Evolutionary conservation across 306 rosid species (phyloP).

Genomic region (Myrica gale): DNA sequence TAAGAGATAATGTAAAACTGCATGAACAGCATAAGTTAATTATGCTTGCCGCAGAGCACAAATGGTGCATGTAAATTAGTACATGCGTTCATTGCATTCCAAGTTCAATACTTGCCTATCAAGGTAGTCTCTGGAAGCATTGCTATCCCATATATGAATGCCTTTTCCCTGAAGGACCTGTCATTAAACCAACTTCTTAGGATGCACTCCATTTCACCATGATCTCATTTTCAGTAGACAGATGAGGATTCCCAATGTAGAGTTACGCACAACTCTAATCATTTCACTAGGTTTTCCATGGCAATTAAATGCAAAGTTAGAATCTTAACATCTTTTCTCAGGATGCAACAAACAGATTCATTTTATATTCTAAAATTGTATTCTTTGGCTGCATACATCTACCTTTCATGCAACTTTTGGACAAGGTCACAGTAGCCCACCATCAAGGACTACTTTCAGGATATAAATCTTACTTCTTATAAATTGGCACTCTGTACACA

Average conservation of each 20-base stretch:
- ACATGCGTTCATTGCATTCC: neutral
- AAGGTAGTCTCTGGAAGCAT: slow-evolving; percentile 92
- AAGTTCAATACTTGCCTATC: slow-evolving; percentile 63
- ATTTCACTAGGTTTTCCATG: neutral
- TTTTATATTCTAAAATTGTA: neutral
- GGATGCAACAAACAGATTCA: neutral
- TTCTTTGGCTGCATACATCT: neutral
- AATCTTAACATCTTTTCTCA: neutral
- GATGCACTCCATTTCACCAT: slow-evolving; percentile 5
- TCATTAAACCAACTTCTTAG: slow-evolving; percentile 28
- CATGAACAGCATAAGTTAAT: slow-evolving; percentile 10
- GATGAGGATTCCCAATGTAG: slow-evolving; percentile 17
- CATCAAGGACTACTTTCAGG: neutral
- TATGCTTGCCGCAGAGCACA: neutral
- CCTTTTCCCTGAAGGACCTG: slow-evolving; percentile 92
- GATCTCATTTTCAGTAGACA: slow-evolving; percentile 15
- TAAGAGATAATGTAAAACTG: slow-evolving; percentile 27
- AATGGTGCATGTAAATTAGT: neutral
- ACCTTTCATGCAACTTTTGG: neutral
- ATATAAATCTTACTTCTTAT: neutral
- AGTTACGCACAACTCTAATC: neutral
- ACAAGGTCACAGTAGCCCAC: neutral
- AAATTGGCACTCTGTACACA: neutral
- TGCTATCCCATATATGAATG: slow-evolving; percentile 93
- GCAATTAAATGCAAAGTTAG: too few relatives aligned